Evolutionary conservation across 2,329 filamentous ascomycete species (phyloP), one percentile per base, ranked within the genome.

Genomic region (Botrytis fabae): DNA sequence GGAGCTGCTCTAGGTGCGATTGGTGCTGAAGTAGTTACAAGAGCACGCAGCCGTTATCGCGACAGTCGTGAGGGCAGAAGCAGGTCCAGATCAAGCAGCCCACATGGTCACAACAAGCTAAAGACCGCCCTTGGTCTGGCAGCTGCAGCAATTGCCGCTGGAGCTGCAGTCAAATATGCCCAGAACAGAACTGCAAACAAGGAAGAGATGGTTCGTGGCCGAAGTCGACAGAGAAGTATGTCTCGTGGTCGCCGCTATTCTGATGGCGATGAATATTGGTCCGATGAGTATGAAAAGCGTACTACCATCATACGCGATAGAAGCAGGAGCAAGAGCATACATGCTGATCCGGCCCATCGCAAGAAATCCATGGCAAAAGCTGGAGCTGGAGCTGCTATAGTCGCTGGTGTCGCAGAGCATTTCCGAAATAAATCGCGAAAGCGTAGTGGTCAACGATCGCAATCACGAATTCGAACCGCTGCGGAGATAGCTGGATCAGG

Each of bases 121-220:
- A 89, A 89, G 80, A 90, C 88, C 1, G 89, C 88, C 35, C 82
- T 91, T 35, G 89, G 89, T 46, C 84, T 91, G 60, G 89, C 89
- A 14, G 89, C 89, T 16, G 88, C 89, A 35, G 89, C 89, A 25
- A 83, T 91, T 38, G 89, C 89, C 12, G 87, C 90, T 32, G 89
- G 89, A 5, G 89, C 89, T n/a, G 89, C 89, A 8, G 86, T 88
- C 75, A 90, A 91, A 79, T 90, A 90, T 78, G 87, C 88, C 79
- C 86, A 90, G 75, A 85, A 86, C 76, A 87, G 85, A 80, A 90
- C 88, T 78, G 81, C 86, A 62, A 87, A 90, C 62, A 88, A 86
- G 78, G 89, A 90, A 75, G 89, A 91, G 77, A 80, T 84, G 22
- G 82, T 78, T 40, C 86, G 89, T 68, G 89, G 89, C 16, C 78